phyloP scores from a whole-genome alignment of 805 yeast genomes.

The Nakazawaea siamensis region DNA sequence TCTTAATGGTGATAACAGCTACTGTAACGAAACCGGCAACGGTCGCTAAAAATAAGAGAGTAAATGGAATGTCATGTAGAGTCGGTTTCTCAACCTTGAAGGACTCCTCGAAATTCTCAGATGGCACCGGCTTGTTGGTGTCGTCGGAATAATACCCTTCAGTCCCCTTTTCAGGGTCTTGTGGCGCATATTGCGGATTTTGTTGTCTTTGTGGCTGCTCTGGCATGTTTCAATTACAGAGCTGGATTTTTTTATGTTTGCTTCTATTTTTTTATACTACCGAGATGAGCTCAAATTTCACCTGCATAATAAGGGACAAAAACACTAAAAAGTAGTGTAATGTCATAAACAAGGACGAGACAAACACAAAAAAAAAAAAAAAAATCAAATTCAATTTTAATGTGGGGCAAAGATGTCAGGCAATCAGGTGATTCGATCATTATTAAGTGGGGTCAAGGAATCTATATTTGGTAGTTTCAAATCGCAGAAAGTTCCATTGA shows the following conservation, averaged over 20 bases:
- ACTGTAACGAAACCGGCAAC: slow-evolving; percentile 63
- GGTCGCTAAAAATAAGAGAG: slow-evolving; percentile 37
- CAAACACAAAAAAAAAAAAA: too few relatives aligned
- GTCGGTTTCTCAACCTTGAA: slow-evolving; percentile 58
- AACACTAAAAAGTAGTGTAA: too few relatives aligned
- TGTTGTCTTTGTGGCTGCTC: slow-evolving; percentile 5
- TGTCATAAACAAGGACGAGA: too few relatives aligned
- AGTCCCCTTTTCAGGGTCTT: slow-evolving; percentile 5
- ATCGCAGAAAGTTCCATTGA: slow-evolving; percentile 6
- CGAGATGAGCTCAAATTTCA: too few relatives aligned
- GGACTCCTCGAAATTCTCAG: slow-evolving; percentile 52
- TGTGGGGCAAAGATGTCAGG: too few relatives aligned
- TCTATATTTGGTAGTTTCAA: too few relatives aligned
- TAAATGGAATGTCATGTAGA: slow-evolving; percentile 67
- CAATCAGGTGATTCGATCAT: background rate
- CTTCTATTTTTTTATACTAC: too few relatives aligned
- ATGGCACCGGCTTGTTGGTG: slow-evolving; percentile 4
- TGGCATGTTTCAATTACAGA: slow-evolving; percentile 6
- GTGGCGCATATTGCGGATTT: slow-evolving; percentile 3
- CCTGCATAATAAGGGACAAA: too few relatives aligned
- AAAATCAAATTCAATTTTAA: too few relatives aligned
- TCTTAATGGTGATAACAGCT: slow-evolving; percentile 59
- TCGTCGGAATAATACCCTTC: slow-evolving; percentile 12
- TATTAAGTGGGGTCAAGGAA: slow-evolving; percentile 4
- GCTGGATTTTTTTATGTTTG: too few relatives aligned